These are phyloP conservation scores for Rhododendron henanense DNA, from an alignment of 148 eudicot species.

Conservation along the genomic window DNA sequence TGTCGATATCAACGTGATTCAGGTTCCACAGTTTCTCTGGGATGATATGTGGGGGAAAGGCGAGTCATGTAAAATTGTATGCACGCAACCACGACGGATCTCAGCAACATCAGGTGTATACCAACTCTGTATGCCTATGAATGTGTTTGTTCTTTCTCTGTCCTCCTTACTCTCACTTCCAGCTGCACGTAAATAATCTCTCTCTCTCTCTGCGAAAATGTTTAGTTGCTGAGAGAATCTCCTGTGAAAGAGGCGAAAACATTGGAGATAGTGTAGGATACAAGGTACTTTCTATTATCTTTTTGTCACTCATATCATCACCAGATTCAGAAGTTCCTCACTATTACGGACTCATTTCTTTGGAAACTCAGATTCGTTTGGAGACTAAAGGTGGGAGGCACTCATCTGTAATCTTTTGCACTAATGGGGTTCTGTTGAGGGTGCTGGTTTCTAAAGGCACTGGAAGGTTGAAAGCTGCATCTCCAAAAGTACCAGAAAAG, in stretches of 20 bases:
- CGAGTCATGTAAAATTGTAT: conserved; percentile 76
- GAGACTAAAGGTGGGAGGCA: conserved; percentile 85
- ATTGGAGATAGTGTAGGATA: conserved; percentile 87
- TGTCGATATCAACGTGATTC: conserved; percentile 13
- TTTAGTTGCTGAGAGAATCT: conserved; percentile 87
- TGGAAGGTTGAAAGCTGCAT: conserved; percentile 29
- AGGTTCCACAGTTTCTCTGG: conserved; percentile 92
- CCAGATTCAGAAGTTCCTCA: not conserved
- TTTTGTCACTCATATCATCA: not conserved
- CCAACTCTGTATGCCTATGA: conserved; percentile 3
- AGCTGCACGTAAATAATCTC: not conserved
- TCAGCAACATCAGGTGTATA: conserved; percentile 81
- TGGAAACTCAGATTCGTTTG: conserved; percentile 62
- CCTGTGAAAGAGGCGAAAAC: conserved; percentile 81
- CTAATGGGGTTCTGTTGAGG: conserved; percentile 79
- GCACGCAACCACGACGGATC: conserved; percentile 93
- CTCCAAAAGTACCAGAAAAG: conserved; percentile 16
- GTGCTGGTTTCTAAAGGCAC: conserved; percentile 55
- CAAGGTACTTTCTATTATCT: conserved; percentile 49
- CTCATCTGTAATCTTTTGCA: conserved; percentile 83
- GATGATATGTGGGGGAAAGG: conserved; percentile 82
- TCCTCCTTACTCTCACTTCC: conserved; percentile 1
- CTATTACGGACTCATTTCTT: not conserved
- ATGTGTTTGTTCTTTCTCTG: not conserved
- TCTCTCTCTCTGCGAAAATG: not conserved